Conservation (phyloP, 306 rosid genomes). For the Hippophae gyantsensis region DNA sequence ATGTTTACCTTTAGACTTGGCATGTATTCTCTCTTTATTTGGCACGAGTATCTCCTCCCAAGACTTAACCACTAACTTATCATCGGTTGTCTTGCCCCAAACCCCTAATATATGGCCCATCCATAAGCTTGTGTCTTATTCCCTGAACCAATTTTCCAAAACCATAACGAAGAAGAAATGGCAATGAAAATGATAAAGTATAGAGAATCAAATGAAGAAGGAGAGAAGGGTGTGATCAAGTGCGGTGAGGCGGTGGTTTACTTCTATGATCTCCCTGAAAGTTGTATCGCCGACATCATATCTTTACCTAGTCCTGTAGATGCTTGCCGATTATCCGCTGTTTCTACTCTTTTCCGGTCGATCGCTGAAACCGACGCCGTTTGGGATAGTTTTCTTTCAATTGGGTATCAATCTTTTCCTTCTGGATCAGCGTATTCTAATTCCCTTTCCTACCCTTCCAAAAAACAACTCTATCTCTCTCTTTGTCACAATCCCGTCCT, state of each 20-base stretch:
- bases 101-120: too few species aligned
- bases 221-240: neutral
- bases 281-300: constrained; percentile 49
- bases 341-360: constrained; percentile 50
- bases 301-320: constrained; percentile 62
- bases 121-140: too few species aligned
- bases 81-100: too few species aligned
- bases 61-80: too few species aligned
- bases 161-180: neutral
- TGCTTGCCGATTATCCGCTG: constrained; percentile 36
- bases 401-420: constrained; percentile 16
- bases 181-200: neutral
- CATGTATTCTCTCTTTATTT: too few species aligned
- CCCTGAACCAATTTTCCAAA: too few species aligned
- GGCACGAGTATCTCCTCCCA: too few species aligned
- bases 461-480: constrained; percentile 44
- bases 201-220: neutral
- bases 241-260: constrained; percentile 1
- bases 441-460: constrained; percentile 16
- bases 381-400: constrained; percentile 60
- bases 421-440: neutral
- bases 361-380: constrained; percentile 65
- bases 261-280: constrained; percentile 49
- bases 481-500: constrained; percentile 47
- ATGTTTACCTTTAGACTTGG: too few species aligned